These are phyloP conservation scores for Lachnellula occidentalis DNA, from an alignment of 2,329 filamentous ascomycete genomes.

Conservation along the genomic window DNA sequence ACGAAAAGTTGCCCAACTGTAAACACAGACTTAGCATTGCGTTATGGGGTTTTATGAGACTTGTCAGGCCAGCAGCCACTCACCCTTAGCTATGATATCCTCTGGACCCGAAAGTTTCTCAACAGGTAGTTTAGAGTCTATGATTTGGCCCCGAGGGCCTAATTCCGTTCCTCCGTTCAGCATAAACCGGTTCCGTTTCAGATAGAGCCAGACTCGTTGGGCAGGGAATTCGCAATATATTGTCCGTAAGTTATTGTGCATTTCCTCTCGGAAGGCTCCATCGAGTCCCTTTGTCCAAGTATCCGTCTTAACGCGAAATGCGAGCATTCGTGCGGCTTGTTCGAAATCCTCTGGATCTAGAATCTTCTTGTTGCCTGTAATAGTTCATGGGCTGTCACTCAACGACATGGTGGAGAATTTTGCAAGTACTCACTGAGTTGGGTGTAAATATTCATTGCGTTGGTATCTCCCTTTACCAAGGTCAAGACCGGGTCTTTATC, in stretches of 20 bases:
- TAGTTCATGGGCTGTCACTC: background rate
- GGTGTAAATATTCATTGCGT: background rate
- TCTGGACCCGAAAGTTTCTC: conserved; percentile 6
- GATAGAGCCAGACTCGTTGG: conserved; percentile 10
- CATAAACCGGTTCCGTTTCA: conserved; percentile 9
- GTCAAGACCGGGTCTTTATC: background rate
- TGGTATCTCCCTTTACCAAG: background rate
- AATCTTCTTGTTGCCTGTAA: background rate
- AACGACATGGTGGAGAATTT: background rate
- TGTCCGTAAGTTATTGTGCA: conserved; percentile 2
- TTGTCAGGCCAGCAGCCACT: background rate
- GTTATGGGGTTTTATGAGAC: background rate
- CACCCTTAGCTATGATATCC: conserved; percentile 7
- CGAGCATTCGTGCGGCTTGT: conserved; percentile 24
- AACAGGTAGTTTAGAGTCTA: conserved; percentile 3
- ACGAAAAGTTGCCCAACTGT: conserved; percentile 1
- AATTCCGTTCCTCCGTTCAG: background rate
- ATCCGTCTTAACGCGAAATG: conserved; percentile 30
- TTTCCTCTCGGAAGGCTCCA: background rate
- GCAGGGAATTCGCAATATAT: conserved; percentile 2
- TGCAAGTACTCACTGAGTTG: background rate
- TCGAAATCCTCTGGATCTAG: conserved; percentile 20
- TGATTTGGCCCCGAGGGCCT: background rate
- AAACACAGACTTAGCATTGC: background rate
- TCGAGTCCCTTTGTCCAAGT: background rate